A percentile compares a stretch with the other conserved stretches of the same genome.
Evolutionary conservation across 768 basidiomycete species (phyloP).

Genomic region (Pulveroboletus sp.): DNA sequence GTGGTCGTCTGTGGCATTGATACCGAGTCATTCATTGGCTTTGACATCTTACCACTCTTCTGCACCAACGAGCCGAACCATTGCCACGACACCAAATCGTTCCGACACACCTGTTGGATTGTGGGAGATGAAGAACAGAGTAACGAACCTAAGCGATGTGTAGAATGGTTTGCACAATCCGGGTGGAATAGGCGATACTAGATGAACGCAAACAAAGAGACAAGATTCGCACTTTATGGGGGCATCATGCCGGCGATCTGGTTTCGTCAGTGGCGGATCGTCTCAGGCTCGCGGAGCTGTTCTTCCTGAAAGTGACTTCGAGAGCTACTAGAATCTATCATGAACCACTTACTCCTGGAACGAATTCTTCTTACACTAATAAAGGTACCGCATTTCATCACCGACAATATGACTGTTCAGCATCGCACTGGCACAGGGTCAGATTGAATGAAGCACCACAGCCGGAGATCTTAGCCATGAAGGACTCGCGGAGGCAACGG

Average conservation of each 20-base stretch:
- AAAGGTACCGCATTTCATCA: constrained; percentile 3
- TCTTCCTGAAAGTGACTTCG: neutral
- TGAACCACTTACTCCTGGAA: neutral
- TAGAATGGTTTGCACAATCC: neutral
- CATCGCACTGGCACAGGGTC: neutral
- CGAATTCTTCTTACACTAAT: neutral
- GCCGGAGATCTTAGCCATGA: constrained; percentile 12
- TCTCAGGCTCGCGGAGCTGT: constrained; percentile 1
- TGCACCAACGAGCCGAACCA: neutral
- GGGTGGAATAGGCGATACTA: too few relatives aligned
- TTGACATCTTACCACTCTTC: too few relatives aligned
- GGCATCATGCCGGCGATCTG: constrained; percentile 9
- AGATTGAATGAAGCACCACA: neutral
- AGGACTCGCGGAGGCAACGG: constrained; percentile 14
- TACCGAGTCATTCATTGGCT: too few relatives aligned
- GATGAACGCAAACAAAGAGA: neutral
- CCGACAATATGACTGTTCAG: neutral
- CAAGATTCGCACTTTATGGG: neutral
- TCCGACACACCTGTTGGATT: constrained; percentile 1
- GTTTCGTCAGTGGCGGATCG: constrained; percentile 14
- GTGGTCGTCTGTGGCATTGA: too few relatives aligned
- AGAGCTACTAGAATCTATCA: neutral
- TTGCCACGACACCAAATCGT: too few relatives aligned
- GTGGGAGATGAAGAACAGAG: neutral
- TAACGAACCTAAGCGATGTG: neutral